Evolutionary conservation across 2,329 filamentous ascomycete genomes (phyloP), one percentile per base, ranked within the genome.

Genomic region (Blastomyces gilchristii): DNA sequence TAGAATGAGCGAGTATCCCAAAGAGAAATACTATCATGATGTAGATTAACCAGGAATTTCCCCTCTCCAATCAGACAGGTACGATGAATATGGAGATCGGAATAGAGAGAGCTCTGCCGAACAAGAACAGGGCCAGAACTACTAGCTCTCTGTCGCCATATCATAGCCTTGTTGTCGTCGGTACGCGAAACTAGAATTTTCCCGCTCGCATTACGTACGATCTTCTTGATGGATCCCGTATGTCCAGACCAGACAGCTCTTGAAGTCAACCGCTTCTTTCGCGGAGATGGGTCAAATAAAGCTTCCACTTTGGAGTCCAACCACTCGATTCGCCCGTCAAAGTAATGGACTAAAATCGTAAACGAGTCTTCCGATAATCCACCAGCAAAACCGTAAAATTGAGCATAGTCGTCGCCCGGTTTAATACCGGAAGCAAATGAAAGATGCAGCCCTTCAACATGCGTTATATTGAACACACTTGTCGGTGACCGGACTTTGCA

Each of bases 391-490:
- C 83, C 84, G 70, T 87, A 83, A 54, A 92, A 84, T 69, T 90
- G 88, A 14, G 87, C 83, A 72, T 93, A 84, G 67, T 84, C 80
- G 62, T 79, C 74, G 25, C 72, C 66, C 5, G 64, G 62, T 12
- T 69, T 66, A 22, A 71, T 61, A 12, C 65, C 72, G 12, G 69
- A 62, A 11, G 65, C 65, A 63, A 79, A 75, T 5, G 73, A 74
- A 53, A 80, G 72, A 52, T 77, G 69, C 63, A 87, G 68, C 1
- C 82, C 82, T 69, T 89, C 85, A 34, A 92, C 83, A 70, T 95
- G 89, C 1, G 90, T 86, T 68, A 97, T 87, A 71, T 91, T 94
- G 78, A 94, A 95, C n/a, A 93, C 84, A 65, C 87, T 85, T 37
- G 85, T 81, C 3, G 83, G 80, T 64, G 84, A 84, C 67, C 84